These are phyloP conservation scores for Tagetes erecta DNA, from an alignment of 129 eudicot species.

Conservation along the genomic window DNA sequence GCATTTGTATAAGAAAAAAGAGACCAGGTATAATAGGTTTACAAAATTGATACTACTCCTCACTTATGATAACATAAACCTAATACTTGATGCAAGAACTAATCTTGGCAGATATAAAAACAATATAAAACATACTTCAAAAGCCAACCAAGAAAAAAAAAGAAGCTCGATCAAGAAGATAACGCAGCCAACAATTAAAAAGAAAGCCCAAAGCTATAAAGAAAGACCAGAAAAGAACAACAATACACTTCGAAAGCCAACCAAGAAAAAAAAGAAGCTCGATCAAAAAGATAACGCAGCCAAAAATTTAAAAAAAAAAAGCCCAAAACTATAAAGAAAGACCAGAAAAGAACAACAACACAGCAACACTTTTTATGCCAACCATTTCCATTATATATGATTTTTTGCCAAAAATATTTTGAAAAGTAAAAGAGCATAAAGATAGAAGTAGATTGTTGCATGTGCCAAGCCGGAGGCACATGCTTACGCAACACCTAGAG, in stretches of 20 bases:
- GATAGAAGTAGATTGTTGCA: too few species aligned
- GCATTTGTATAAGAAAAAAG: too few species aligned
- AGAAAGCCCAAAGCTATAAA: neutral
- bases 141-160: neutral
- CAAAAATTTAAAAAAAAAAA: too few species aligned
- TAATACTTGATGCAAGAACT: neutral
- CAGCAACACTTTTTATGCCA: neutral
- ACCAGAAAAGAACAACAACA: neutral
- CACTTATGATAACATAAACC: neutral
- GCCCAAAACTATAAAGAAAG: neutral
- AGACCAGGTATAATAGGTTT: neutral
- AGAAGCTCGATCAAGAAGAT: neutral
- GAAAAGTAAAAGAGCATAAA: too few species aligned
- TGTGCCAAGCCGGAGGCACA: too few species aligned
- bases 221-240: neutral
- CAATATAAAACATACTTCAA: neutral
- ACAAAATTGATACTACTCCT: neutral
- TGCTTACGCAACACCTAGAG: too few species aligned
- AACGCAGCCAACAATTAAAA: neutral
- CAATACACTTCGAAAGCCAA: neutral
- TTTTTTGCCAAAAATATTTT: too few species aligned
- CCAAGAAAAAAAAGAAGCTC: neutral
- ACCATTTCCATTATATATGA: neutral
- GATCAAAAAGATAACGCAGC: neutral
- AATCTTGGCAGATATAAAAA: neutral